Evolutionary conservation across 306 rosid genomes (phyloP).

Genomic region (Prinsepia uniflora): DNA sequence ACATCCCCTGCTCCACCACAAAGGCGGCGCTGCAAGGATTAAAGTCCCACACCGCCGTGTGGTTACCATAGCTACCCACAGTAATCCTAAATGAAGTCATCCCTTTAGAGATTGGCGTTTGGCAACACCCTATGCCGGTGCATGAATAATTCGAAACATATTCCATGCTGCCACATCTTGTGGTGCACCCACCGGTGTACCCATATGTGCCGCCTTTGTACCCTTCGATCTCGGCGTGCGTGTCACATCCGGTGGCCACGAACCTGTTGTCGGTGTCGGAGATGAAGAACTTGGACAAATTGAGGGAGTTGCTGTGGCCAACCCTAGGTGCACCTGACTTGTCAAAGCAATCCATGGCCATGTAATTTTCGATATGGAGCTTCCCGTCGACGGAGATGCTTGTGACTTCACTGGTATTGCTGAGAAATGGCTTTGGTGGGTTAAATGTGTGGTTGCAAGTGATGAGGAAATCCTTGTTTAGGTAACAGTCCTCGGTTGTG

Average conservation of each 20-base stretch:
- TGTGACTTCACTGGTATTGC: background rate
- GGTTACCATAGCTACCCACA: fast-evolving
- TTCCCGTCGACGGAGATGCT: slow-evolving; percentile 25
- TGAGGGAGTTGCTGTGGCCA: fast-evolving
- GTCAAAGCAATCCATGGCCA: slow-evolving; percentile 4
- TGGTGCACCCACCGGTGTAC: slow-evolving; percentile 30
- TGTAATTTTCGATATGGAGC: background rate
- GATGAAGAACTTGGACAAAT: background rate
- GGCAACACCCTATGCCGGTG: slow-evolving; percentile 41
- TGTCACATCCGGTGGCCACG: slow-evolving; percentile 35
- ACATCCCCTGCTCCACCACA: slow-evolving; percentile 14
- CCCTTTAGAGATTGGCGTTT: slow-evolving; percentile 18
- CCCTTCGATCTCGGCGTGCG: background rate
- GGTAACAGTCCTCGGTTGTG: slow-evolving; percentile 5
- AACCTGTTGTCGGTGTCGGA: slow-evolving; percentile 30
- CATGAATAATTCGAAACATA: slow-evolving; percentile 20
- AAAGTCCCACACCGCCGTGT: background rate
- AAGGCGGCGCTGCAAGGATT: slow-evolving; percentile 41
- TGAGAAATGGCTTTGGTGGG: background rate
- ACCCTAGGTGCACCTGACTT: fast-evolving
- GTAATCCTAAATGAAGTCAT: fast-evolving
- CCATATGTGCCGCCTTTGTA: fast-evolving
- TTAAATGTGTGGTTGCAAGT: background rate
- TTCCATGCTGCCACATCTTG: slow-evolving; percentile 4
- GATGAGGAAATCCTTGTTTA: background rate